Conservation (phyloP, 345 rosid genomes). For the Moricandia arvensis region DNA sequence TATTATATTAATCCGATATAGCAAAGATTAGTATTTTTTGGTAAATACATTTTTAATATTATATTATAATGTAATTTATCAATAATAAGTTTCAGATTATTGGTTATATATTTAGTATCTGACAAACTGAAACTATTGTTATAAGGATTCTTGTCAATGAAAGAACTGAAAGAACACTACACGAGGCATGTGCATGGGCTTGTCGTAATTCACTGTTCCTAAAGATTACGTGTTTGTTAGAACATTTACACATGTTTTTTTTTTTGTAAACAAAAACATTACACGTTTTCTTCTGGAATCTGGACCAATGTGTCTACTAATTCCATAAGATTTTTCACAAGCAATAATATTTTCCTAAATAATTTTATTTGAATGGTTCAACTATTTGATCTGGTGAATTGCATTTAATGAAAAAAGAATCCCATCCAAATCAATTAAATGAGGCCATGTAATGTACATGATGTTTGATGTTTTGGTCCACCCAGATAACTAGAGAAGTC, state of each 20-base stretch:
- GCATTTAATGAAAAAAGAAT: constrained; percentile 24
- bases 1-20: too few relatives aligned
- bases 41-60: not conserved
- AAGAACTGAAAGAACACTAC: constrained; percentile 6
- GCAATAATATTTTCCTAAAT: not conserved
- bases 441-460: not conserved
- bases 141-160: not conserved
- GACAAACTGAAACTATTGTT: not conserved
- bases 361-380: not conserved
- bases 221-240: constrained; percentile 27
- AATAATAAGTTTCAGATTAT: not conserved
- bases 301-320: constrained; percentile 24
- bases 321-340: constrained; percentile 10
- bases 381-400: not conserved
- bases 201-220: not conserved
- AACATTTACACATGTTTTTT: constrained; percentile 34
- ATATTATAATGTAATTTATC: not conserved
- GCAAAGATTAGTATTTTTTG: too few relatives aligned
- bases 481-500: constrained; percentile 4
- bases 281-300: constrained; percentile 21
- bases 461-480: constrained; percentile 23
- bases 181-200: constrained; percentile 32
- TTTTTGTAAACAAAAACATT: constrained; percentile 10
- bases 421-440: constrained; percentile 28
- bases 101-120: not conserved